Evolutionary conservation across 2,329 filamentous ascomycete species (phyloP).

Genomic region (Ophiostoma sp.): DNA sequence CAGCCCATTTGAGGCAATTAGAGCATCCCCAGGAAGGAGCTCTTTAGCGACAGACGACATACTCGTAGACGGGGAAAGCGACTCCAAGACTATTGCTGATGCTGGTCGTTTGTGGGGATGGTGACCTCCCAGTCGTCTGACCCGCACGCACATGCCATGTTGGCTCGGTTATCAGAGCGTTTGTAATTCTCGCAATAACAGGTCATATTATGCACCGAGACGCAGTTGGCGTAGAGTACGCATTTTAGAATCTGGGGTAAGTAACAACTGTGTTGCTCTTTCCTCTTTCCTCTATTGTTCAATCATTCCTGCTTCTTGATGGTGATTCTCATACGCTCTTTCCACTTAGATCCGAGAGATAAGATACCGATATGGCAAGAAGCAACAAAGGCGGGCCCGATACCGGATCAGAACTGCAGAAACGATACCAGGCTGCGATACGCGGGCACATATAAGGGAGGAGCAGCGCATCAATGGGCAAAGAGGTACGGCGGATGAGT

Average conservation of each 20-base stretch:
- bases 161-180: neutral
- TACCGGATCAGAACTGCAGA: neutral
- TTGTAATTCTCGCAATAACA: neutral
- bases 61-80: neutral
- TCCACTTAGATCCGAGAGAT: conserved; percentile 4
- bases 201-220: neutral
- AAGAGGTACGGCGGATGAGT: conserved; percentile 10
- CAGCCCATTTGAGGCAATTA: conserved; percentile 21
- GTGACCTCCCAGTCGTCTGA: conserved; percentile 1
- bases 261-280: no score
- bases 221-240: no score
- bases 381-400: neutral
- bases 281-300: no score
- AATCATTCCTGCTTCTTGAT: neutral
- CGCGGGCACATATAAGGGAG: no score
- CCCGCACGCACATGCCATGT: conserved; percentile 15
- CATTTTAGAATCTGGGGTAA: no score
- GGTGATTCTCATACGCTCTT: neutral
- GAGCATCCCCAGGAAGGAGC: conserved; percentile 6
- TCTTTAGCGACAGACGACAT: neutral
- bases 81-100: neutral
- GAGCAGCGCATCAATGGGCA: neutral
- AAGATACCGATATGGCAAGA: neutral
- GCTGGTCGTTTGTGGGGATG: neutral
- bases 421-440: neutral